These are phyloP conservation scores for Crithidia brevicula DNA, from an alignment of 208 protist species.

Conservation along the genomic window DNA sequence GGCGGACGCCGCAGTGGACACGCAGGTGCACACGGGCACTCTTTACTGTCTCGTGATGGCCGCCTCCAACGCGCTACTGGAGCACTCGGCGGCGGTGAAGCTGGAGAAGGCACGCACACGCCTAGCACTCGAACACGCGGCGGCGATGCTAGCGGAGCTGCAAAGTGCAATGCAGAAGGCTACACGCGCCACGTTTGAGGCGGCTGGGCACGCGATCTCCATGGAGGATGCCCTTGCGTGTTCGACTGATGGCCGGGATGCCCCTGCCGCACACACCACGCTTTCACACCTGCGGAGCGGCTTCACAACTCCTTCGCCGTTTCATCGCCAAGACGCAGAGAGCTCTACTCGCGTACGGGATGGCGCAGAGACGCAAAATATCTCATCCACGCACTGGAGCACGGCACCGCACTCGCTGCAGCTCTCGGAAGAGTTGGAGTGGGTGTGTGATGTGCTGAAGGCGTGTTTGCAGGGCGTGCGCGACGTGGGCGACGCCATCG, in stretches of 20 bases:
- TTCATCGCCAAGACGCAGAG: not conserved
- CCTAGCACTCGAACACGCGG: constrained; percentile 43
- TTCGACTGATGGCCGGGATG: constrained; percentile 1
- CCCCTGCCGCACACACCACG: not conserved
- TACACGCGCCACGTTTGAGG: constrained; percentile 51
- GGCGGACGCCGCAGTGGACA: not conserved
- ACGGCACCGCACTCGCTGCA: not conserved
- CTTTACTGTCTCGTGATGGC: constrained; percentile 43
- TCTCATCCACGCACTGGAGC: not conserved
- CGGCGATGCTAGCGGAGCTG: constrained; percentile 43
- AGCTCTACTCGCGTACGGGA: not conserved
- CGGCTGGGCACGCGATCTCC: not conserved
- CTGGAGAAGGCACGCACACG: constrained; percentile 55
- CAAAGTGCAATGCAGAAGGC: constrained; percentile 47
- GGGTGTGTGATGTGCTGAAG: constrained; percentile 71
- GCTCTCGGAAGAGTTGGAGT: constrained; percentile 43
- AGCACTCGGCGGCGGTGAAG: constrained; percentile 38
- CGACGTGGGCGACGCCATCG: constrained; percentile 29
- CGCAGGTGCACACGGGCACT: constrained; percentile 39
- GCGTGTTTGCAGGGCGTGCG: constrained; percentile 49
- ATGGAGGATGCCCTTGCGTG: not conserved
- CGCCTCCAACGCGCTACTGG: constrained; percentile 43
- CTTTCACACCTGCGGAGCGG: constrained; percentile 8
- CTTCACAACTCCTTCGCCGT: constrained; percentile 8
- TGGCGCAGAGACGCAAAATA: not conserved